Base-by-base conservation (phyloP, 2,329 filamentous ascomycete species). In the Phaeosphaeria sp. region DNA sequence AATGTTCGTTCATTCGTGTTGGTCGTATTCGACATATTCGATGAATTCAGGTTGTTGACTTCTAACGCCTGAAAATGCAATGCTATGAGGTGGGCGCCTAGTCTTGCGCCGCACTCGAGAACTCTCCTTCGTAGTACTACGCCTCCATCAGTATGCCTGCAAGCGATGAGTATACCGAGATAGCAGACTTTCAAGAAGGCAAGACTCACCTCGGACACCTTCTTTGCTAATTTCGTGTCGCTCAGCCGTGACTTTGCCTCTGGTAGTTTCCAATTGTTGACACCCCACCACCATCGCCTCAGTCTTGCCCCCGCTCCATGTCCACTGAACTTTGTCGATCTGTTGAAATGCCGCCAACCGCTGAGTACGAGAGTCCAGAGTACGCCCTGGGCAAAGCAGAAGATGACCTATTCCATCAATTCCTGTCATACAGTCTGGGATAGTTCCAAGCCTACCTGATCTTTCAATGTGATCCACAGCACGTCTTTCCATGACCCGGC, bases 301-400 rank as follows among this genome's bases (percentile, higher is more conserved):
- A 95, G 80, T 65, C 86, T 87, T 6, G 91, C 92, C 21, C 95
- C 95, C 17, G 91, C 80, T 23, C 87, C 89, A 67, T 87, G 87
- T 9, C 95, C 95, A 62, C 87, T 88, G 65, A 97, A 84, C 72
- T 89, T 88, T 15, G 91, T 89, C 57, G 85, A 90, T 59, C 86
- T 85, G 77, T 98, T 97, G 91, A 91, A 97, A 75, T 90, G 85
- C 71, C 92, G 88, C 94, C 94, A 98, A 55, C 94, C 95, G 65
- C 87, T 87, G 53, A 97, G 84, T 15, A 89, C 84, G 41, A 98
- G 83, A 59, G 93, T 95, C 85, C 94, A 97, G n/a, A 95, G 77
- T 46, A 94, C 83, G 47, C 95, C 95, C 79, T 98, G 95, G 4
- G 90, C 82, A 52, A 99, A 82, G 44, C 94, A 94, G 80, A 98